Evolutionary conservation across 2,329 filamentous ascomycete genomes (phyloP).

Genomic region (Calonectria pseudoturangicola): DNA sequence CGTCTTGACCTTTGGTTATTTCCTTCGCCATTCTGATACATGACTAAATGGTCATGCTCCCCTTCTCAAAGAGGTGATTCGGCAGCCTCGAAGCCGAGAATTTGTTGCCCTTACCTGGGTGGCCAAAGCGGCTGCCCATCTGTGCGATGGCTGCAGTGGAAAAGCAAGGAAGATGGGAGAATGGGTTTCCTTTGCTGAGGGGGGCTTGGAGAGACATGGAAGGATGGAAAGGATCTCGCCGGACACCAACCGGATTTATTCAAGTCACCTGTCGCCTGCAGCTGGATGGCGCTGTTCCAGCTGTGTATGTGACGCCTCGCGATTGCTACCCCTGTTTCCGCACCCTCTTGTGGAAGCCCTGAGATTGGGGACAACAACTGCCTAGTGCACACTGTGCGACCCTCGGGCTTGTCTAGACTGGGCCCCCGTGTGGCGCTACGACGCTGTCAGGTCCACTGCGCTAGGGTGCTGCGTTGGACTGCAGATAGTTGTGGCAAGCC

Average conservation of each 20-base stretch:
- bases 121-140: not conserved
- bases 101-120: not conserved
- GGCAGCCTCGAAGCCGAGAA: not conserved
- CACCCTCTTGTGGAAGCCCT: not conserved
- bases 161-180: not conserved
- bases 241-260: not conserved
- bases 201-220: not conserved
- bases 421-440: not conserved
- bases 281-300: conserved; percentile 1
- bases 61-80: not conserved
- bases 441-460: not conserved
- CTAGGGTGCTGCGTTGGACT: not conserved
- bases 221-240: not conserved
- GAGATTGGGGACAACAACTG: not conserved
- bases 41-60: not conserved
- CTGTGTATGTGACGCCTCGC: not conserved
- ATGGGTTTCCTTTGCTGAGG: conserved; percentile 4
- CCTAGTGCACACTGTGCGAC: not conserved
- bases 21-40: not conserved
- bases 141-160: not conserved
- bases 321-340: not conserved
- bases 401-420: not conserved
- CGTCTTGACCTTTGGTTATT: not conserved
- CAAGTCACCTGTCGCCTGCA: not conserved
- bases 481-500: not conserved